Percentiles rank a stretch among this genome's conserved stretches.
phyloP scores from a whole-genome alignment of 164 flowering plant genomes.

The Platanus orientalis region DNA sequence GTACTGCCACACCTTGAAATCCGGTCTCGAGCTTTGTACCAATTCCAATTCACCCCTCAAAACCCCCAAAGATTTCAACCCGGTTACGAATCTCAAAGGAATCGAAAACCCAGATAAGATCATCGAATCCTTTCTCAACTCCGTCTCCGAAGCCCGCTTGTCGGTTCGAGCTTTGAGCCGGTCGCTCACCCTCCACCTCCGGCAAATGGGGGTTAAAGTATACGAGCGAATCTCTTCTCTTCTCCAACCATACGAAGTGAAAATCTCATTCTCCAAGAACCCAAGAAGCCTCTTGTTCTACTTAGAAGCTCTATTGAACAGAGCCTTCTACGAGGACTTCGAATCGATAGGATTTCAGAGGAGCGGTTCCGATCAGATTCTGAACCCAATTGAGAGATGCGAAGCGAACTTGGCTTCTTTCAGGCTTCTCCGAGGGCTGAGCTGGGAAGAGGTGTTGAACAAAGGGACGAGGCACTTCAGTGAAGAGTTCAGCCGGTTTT shows the following conservation, averaged over 20 bases:
- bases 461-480: conserved; percentile 85
- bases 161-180: too few relatives aligned
- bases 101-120: too few relatives aligned
- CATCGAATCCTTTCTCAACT: too few relatives aligned
- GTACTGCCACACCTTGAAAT: conserved; percentile 67
- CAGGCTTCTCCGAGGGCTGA: conserved; percentile 35
- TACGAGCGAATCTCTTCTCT: conserved; percentile 45
- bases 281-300: conserved; percentile 38
- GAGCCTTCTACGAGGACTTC: conserved; percentile 75
- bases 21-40: conserved; percentile 60
- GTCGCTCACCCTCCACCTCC: conserved; percentile 56
- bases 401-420: conserved; percentile 49
- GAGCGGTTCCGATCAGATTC: conserved; percentile 33
- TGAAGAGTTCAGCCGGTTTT: conserved; percentile 76
- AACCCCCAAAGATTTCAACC: conserved; percentile 6
- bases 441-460: conserved; percentile 84
- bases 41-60: conserved; percentile 16
- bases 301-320: conserved; percentile 66
- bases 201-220: conserved; percentile 55
- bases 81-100: too few relatives aligned
- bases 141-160: too few relatives aligned
- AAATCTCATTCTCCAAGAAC: conserved; percentile 39
- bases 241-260: conserved; percentile 67
- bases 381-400: too few relatives aligned
- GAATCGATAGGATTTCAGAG: conserved; percentile 62